Percentiles rank a stretch among this genome's conserved stretches.
Conservation (phyloP, 768 basidiomycete genomes). For the Ephemerocybe angulata region DNA sequence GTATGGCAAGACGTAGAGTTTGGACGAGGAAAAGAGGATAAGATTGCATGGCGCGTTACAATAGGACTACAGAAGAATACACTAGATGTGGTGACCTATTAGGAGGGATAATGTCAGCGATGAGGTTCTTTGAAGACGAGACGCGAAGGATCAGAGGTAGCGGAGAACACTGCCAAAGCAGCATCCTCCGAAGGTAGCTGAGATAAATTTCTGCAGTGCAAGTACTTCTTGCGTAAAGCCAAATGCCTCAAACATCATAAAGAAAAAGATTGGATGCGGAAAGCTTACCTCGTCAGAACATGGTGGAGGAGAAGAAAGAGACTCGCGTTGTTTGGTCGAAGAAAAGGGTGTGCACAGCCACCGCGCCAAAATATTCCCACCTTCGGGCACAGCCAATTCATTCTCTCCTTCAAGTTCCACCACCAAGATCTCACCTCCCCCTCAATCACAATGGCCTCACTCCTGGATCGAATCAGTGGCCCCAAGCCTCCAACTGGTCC, state of each 20-base stretch:
- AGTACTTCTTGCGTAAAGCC: slow-evolving; percentile 72
- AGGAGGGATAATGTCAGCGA: background rate
- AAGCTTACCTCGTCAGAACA: background rate
- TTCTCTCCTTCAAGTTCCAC: background rate
- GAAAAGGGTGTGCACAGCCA: background rate
- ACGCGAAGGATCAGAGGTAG: slow-evolving; percentile 29
- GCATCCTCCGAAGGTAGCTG: slow-evolving; percentile 83
- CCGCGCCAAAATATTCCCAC: background rate
- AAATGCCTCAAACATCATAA: slow-evolving; percentile 92
- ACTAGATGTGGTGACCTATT: background rate
- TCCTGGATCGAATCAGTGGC: slow-evolving; percentile 54
- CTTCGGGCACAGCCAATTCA: background rate
- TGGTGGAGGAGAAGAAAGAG: background rate
- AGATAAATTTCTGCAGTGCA: slow-evolving; percentile 83
- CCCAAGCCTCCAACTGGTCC: slow-evolving; percentile 39
- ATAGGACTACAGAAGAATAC: background rate
- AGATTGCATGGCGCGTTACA: background rate
- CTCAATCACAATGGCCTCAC: slow-evolving; percentile 43
- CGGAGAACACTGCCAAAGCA: slow-evolving; percentile 44
- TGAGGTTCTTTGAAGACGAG: background rate
- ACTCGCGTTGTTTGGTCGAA: slow-evolving; percentile 6
- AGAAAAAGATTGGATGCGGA: background rate
- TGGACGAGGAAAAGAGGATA: background rate
- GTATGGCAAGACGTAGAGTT: no score
- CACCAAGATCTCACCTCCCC: background rate